A percentile compares a stretch with the other conserved stretches of the same genome.
Conservation (phyloP, 805 yeast genomes). For the Saturnispora serradocipensis region DNA sequence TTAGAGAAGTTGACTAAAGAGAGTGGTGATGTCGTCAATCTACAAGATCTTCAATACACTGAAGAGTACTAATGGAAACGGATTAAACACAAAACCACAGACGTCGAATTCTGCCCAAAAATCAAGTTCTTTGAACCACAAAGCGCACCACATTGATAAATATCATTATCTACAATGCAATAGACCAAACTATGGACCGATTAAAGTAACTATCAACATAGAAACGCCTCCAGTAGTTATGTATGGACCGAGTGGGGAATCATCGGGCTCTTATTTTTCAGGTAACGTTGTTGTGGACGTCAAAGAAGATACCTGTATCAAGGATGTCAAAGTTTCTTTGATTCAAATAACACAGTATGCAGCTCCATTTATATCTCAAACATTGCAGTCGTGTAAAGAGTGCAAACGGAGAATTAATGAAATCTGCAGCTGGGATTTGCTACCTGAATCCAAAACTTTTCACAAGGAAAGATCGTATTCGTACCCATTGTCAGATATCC, state of each 20-base stretch:
- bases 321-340: slow-evolving; percentile 52
- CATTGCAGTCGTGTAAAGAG: slow-evolving; percentile 44
- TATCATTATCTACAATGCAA: slow-evolving; percentile 23
- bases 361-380: slow-evolving; percentile 52
- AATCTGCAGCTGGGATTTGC: slow-evolving; percentile 83
- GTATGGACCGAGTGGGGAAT: slow-evolving; percentile 69
- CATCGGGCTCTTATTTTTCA: slow-evolving; percentile 77
- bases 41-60: not conserved
- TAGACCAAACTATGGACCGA: slow-evolving; percentile 18
- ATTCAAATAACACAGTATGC: slow-evolving; percentile 63
- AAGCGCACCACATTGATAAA: slow-evolving; percentile 10
- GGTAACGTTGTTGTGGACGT: slow-evolving; percentile 65
- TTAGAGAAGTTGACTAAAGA: not conserved
- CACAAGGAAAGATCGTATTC: slow-evolving; percentile 60
- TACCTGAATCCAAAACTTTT: slow-evolving; percentile 49
- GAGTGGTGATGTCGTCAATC: not conserved
- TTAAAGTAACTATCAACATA: slow-evolving; percentile 45
- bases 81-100: not conserved
- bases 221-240: slow-evolving; percentile 90
- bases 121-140: not conserved
- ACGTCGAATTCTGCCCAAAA: not conserved
- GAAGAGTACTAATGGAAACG: not conserved
- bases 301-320: slow-evolving; percentile 40
- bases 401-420: slow-evolving; percentile 50
- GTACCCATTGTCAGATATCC: slow-evolving; percentile 82